Evolutionary conservation across 108 stramenopile species (phyloP).

Genomic region (Cyclotella baltica): DNA sequence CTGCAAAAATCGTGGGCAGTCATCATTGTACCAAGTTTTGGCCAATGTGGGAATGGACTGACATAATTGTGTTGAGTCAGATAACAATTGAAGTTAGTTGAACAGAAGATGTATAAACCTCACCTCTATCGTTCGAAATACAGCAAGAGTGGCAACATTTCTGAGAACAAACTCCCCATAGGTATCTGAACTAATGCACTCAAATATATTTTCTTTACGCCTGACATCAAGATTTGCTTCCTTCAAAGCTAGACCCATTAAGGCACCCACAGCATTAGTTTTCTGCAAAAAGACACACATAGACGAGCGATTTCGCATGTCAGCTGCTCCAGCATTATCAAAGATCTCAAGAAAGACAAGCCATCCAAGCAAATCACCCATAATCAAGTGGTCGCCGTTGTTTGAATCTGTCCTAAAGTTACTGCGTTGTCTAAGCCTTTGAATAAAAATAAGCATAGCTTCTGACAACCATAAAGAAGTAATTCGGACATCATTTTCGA

Average conservation of each 20-base stretch:
- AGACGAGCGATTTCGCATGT: slow-evolving; percentile 66
- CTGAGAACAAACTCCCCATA: slow-evolving; percentile 35
- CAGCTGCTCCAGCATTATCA: slow-evolving; percentile 61
- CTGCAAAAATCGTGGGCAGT: slow-evolving; percentile 68
- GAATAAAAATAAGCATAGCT: slow-evolving; percentile 60
- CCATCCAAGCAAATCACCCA: slow-evolving; percentile 72
- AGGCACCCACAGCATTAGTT: slow-evolving; percentile 39
- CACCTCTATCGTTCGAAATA: slow-evolving; percentile 76
- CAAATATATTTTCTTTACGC: slow-evolving; percentile 41
- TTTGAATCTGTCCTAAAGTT: slow-evolving; percentile 31
- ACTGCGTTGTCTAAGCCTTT: slow-evolving; percentile 49
- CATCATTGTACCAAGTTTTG: slow-evolving; percentile 84
- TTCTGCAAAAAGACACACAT: slow-evolving; percentile 69
- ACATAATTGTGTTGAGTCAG: background rate
- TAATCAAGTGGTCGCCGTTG: too few species aligned
- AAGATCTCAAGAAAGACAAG: slow-evolving; percentile 58
- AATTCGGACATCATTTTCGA: slow-evolving; percentile 69
- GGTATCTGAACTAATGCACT: slow-evolving; percentile 35
- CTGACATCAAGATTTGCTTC: slow-evolving; percentile 57
- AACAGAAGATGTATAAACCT: too few species aligned
- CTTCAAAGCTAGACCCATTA: slow-evolving; percentile 63
- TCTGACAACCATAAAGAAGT: slow-evolving; percentile 70
- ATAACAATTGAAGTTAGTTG: too few species aligned
- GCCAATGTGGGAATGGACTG: slow-evolving; percentile 71
- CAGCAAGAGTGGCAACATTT: slow-evolving; percentile 61